These are phyloP conservation scores for Chlamydomonas urium DNA, from an alignment of 139 green algal species.

Conservation along the genomic window DNA sequence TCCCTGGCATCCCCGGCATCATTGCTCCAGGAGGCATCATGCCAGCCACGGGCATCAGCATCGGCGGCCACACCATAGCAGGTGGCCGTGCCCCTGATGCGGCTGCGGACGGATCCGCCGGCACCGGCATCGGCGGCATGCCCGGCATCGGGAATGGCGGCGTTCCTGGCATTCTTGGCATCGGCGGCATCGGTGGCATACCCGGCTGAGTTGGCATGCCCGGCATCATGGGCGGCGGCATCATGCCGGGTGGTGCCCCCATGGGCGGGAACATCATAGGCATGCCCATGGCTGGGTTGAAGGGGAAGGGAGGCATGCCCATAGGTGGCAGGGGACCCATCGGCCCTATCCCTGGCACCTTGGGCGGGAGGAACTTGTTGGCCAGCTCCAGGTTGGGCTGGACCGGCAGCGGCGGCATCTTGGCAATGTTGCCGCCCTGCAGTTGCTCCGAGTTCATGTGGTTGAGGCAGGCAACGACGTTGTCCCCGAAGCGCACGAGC, in stretches of 20 bases:
- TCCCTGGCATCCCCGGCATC: no score
- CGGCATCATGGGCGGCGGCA: slow-evolving; percentile 13
- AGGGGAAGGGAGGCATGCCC: slow-evolving; percentile 15
- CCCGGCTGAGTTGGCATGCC: slow-evolving; percentile 3
- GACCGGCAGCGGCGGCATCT: slow-evolving; percentile 84
- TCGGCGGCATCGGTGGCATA: not conserved
- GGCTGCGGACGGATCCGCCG: not conserved
- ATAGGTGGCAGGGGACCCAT: not conserved
- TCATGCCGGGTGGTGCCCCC: slow-evolving; percentile 1
- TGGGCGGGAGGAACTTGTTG: slow-evolving; percentile 50
- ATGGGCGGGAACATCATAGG: slow-evolving; percentile 26
- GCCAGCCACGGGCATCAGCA: no score
- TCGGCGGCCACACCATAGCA: no score
- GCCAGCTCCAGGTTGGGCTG: slow-evolving; percentile 70
- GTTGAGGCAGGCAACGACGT: slow-evolving; percentile 70
- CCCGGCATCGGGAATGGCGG: slow-evolving; percentile 13
- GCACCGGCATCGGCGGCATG: slow-evolving; percentile 3
- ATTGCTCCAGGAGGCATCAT: no score
- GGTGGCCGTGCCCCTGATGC: no score
- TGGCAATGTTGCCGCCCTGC: slow-evolving; percentile 66
- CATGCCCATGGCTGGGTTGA: slow-evolving; percentile 16
- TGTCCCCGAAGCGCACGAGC: slow-evolving; percentile 75
- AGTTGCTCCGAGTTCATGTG: slow-evolving; percentile 65
- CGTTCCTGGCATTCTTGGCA: no score
- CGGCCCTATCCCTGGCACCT: slow-evolving; percentile 8